Evolutionary conservation across 768 basidiomycete genomes (phyloP), one percentile per base, ranked within the genome.

Genomic region (Cantharellus cinnabarinus): DNA sequence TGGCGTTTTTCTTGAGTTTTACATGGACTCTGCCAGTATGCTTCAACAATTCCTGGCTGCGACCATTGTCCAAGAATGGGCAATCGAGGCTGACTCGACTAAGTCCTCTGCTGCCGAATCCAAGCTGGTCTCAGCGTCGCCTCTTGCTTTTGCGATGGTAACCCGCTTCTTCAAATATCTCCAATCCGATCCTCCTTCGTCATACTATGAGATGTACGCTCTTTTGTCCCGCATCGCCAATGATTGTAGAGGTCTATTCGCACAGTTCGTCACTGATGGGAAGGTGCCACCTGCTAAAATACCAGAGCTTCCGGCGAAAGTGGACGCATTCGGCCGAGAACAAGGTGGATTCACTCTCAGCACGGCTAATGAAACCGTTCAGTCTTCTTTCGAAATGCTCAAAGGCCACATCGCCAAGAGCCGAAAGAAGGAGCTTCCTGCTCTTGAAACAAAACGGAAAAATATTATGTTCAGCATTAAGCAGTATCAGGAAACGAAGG

Each of bases 11-110:
- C 75, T 97, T 4, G 63, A 76, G 3, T 82, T 88, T 67, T 90
- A 95, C 64, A 71, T 90, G 65, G 78, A 82, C 54, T 93, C 94
- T 2, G 78, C 83, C 3, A 91, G 89, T 66, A 93, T 93, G 78
- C 76, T 97, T 14, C 93, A 95, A 67, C 85, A 85, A 63, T 81
- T 90, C 67, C 70, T 98, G 50, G 73, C 83, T n/a, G 83, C 89
- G 15, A 77, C 87, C 55, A 76, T 98, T 60, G 72, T 90, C 0
- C 89, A 94, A 69, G 89, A 97, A 72, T 97, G 93, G 95, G 88
- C 91, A 3, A 71, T 71, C 4, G 74, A 77, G 50, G 35, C 58
- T 29, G 76, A 77, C 29, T 14, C 35, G 5, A 37, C 35, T 7
- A 54, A 37, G 14, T 14, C 3, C 42, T 14, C n/a, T 59, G 54